Percentiles rank a stretch among this genome's conserved stretches.
Conservation (phyloP, 257 asterid species). For the Primulina tabacum region DNA sequence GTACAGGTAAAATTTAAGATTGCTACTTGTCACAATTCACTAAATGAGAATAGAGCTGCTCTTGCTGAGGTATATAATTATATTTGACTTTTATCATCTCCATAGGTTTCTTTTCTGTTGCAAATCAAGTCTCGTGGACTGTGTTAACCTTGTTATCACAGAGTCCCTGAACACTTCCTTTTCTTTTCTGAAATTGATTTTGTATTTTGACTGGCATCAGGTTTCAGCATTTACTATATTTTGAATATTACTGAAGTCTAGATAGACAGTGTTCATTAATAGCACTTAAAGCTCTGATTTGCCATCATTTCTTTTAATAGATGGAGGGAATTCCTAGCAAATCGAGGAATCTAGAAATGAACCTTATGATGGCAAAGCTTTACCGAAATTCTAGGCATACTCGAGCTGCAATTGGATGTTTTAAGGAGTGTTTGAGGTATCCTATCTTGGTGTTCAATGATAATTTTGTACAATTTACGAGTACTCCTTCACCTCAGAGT, state of each 20-base stretch:
- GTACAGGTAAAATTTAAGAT: slow-evolving; percentile 84
- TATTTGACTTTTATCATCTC: slow-evolving; percentile 17
- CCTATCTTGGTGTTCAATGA: slow-evolving; percentile 24
- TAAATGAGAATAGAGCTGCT: slow-evolving; percentile 78
- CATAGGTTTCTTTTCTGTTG: neutral
- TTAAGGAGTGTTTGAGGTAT: slow-evolving; percentile 95
- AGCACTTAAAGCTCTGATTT: neutral
- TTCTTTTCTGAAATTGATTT: slow-evolving; percentile 14
- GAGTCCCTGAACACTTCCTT: neutral
- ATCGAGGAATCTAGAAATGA: slow-evolving; percentile 86
- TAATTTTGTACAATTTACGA: slow-evolving; percentile 19
- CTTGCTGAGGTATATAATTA: slow-evolving; percentile 65
- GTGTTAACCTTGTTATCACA: neutral
- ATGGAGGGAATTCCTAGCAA: slow-evolving; percentile 94
- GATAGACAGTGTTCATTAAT: neutral
- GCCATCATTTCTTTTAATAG: slow-evolving; percentile 36
- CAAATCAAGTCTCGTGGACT: slow-evolving; percentile 16
- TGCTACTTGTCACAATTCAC: slow-evolving; percentile 65
- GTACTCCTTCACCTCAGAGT: slow-evolving; percentile 14
- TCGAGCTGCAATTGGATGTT: slow-evolving; percentile 85
- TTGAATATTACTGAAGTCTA: slow-evolving; percentile 17
- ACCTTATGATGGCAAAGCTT: slow-evolving; percentile 87
- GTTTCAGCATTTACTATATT: slow-evolving; percentile 16
- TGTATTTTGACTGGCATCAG: slow-evolving; percentile 10
- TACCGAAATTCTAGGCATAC: slow-evolving; percentile 82